Base-by-base conservation (phyloP, 306 rosid species). In the Dryas octopetala region DNA sequence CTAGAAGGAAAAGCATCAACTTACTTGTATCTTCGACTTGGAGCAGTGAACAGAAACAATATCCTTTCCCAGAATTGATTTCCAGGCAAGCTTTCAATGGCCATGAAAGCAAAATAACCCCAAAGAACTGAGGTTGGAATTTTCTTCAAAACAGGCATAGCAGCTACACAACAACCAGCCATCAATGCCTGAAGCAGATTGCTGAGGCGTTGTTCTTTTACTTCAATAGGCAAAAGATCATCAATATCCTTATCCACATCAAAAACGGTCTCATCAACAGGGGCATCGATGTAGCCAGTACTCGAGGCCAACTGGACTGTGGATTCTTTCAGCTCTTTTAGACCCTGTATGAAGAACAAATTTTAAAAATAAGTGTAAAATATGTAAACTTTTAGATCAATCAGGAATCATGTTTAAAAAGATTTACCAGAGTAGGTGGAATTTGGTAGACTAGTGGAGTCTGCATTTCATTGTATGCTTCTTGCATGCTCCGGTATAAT, bases 91-190 rank as follows among this genome's bases (percentile, higher is more conserved):
- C 97, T 93, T 84, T 93, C 98, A 51, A 91, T 93, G 7, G 98
- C 97, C 98, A 93, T 93, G 89, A 91, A 93, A 80, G 98, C 96
- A 82, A 93, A 93, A 85, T 93, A 93, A 44, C 98, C 98, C 98
- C 98, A 93, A 32, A 93, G 98, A 73, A 93, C 98, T 45, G 98
- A 86, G 41, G 96, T 89, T 11, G 98, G 97, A 80, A 93, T 93
- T 86, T 83, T 91, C 89, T 88, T 93, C 83, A 93, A 82, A 77
- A 93, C 70, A 74, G 98, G 98, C 98, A 93, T 93, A 15, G 98
- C 98, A 78, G 86, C 97, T 47, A 93, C 91, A 83, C 98, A 93
- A 68, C 81, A 82, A 57, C 82, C 94, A 59, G 88, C 94, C 94
- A 93, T 88, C 59, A 83, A 76, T 76, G 98, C 86, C 82, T 93